A percentile compares a stretch with the other conserved stretches of the same genome.
Conservation (phyloP, 441 rosid species). For the Populus hybrid region DNA sequence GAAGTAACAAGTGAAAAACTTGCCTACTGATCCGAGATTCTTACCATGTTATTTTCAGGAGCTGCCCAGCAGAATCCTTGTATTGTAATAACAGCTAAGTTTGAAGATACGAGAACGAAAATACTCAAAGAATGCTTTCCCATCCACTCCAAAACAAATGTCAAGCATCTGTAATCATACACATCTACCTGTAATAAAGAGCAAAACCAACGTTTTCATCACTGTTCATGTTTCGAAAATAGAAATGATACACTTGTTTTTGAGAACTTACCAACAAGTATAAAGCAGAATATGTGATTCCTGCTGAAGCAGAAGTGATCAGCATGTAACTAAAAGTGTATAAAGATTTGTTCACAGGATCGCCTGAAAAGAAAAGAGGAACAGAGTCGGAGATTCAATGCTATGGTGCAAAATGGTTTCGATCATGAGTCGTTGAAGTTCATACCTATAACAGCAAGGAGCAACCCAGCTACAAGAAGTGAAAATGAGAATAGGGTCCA, state of each 20-base stretch:
- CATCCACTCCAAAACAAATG: constrained; percentile 30
- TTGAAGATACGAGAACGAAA: constrained; percentile 24
- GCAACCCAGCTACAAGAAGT: constrained; percentile 20
- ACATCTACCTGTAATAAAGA: constrained; percentile 25
- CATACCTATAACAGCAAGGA: constrained; percentile 25
- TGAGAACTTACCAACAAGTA: constrained; percentile 26
- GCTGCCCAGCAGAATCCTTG: constrained; percentile 29
- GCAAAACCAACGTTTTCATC: neutral
- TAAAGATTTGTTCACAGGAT: constrained; percentile 29
- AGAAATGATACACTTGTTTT: neutral
- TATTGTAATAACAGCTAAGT: constrained; percentile 20
- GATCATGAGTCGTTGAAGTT: neutral
- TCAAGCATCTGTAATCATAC: constrained; percentile 13
- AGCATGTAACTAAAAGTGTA: constrained; percentile 26
- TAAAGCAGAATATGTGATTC: constrained; percentile 22
- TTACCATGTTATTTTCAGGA: constrained; percentile 26
- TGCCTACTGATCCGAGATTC: neutral
- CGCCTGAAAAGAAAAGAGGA: constrained; percentile 15
- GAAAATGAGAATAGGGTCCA: constrained; percentile 22
- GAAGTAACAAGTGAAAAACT: neutral
- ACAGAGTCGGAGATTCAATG: neutral
- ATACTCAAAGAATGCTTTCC: constrained; percentile 33
- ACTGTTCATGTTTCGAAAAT: neutral
- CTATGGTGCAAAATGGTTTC: neutral
- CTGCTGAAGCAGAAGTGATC: constrained; percentile 30